These are phyloP conservation scores for Rhizoclosmatium globosum DNA, from an alignment of 192 early-diverging fungal genomes.

Conservation along the genomic window DNA sequence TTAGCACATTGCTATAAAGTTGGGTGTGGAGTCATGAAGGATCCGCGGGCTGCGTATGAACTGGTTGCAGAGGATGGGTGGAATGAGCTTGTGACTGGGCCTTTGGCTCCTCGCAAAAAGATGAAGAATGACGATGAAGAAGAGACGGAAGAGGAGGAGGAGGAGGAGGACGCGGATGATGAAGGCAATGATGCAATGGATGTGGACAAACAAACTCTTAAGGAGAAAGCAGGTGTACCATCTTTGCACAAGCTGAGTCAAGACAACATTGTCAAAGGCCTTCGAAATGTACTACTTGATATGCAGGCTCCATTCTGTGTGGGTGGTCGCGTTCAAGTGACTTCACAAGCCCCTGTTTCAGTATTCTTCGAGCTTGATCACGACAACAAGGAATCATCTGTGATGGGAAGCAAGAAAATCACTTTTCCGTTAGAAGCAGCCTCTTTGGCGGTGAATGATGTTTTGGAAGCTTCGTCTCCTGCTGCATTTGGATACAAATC, in stretches of 20 bases:
- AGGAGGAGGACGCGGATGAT: not conserved
- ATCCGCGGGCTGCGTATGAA: not conserved
- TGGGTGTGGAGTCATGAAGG: not conserved
- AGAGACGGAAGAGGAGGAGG: not conserved
- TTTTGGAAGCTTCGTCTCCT: not conserved
- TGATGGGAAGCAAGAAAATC: not conserved
- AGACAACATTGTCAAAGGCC: not conserved
- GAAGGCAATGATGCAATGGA: not conserved
- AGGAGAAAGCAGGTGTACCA: no score
- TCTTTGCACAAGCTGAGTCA: not conserved
- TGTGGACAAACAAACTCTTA: not conserved
- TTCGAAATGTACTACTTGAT: not conserved
- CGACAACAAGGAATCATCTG: not conserved
- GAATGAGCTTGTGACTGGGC: not conserved
- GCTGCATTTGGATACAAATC: conserved; percentile 1
- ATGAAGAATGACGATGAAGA: not conserved
- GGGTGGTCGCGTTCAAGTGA: not conserved
- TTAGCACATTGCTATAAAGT: not conserved
- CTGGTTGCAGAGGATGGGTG: not conserved
- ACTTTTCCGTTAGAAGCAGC: not conserved
- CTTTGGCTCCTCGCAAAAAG: no score
- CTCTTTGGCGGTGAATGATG: no score
- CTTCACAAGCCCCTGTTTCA: not conserved
- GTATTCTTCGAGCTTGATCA: no score
- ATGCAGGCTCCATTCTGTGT: not conserved